Conservation (phyloP, 176 grass and related monocot species). For the Puya raimondii region DNA sequence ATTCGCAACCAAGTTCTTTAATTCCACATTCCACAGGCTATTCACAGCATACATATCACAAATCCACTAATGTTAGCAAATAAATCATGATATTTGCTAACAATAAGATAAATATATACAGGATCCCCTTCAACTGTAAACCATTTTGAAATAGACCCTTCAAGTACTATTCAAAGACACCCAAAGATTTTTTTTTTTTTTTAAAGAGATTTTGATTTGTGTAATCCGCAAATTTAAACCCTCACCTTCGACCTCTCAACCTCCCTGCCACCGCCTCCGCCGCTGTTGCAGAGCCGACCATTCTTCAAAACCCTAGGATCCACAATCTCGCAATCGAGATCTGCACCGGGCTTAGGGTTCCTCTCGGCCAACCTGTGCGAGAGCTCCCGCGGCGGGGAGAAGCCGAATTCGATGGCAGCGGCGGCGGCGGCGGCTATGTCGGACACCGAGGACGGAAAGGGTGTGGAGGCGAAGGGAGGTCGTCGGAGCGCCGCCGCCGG, state of each 20-base stretch:
- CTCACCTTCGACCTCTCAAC: slow-evolving; percentile 63
- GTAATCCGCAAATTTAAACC: not conserved
- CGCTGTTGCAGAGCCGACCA: not conserved
- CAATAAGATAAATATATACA: too few species aligned
- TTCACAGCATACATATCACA: too few species aligned
- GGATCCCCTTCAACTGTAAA: too few species aligned
- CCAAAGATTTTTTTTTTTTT: not conserved
- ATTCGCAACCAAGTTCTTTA: too few species aligned
- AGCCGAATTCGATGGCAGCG: not conserved
- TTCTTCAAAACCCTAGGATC: slow-evolving; percentile 10
- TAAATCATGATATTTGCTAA: too few species aligned
- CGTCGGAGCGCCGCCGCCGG: too few species aligned
- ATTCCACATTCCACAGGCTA: too few species aligned
- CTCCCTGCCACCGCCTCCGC: slow-evolving; percentile 34
- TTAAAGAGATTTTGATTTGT: not conserved
- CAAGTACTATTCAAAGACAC: too few species aligned
- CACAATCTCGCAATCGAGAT: not conserved
- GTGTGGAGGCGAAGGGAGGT: not conserved
- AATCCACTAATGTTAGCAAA: too few species aligned
- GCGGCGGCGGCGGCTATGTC: too few species aligned
- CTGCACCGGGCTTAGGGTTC: not conserved
- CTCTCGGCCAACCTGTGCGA: slow-evolving; percentile 27
- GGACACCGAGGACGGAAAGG: not conserved
- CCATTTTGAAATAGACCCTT: too few species aligned
- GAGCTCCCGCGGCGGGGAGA: slow-evolving; percentile 52